Base-by-base conservation (phyloP, 2,329 filamentous ascomycete species). In the Trichoderma brevicompactum region DNA sequence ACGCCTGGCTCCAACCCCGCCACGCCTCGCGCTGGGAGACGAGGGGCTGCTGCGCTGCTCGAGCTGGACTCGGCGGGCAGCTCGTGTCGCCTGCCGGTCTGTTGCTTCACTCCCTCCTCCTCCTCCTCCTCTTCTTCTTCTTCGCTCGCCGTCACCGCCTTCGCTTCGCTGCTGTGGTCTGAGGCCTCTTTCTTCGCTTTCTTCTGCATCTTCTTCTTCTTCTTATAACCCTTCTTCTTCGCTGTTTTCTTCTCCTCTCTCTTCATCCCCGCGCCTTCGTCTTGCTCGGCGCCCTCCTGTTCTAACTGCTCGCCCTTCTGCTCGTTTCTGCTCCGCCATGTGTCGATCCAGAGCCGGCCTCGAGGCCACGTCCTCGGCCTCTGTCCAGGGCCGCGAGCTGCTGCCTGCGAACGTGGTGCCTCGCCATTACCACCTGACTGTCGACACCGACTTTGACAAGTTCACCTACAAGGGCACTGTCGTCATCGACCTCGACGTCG, bases 351-450 rank as follows among this genome's bases (percentile, higher is more conserved):
- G 52, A 44, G 62, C 61, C 44, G 65, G 62, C n/a, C 28, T 55
- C 17, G 65, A 67, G 55, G 67, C 65, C 15, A 23, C 55, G 10
- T 65, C 68, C 59, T 46, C 69, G 19, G 55, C 65, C 19, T 63
- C 52, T 34, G 40, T 63, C 52, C 79, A 74, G 17, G 72, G 70
- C 44, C 89, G 94, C 72, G 91, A 96, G 82, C 89, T 98, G 70
- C 85, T 98, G 72, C 95, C 94, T 60, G 88, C 89, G 79, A 96
- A 97, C 75, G 92, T 97, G 73, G 90, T 94, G 77, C 94, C 94
- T n/a, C 80, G 85, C 44, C 93, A 98, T 81, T 98, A 98, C 80
- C 88, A 96, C 77, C 80, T 98, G 72, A 95, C 92, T 1, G 84
- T 98, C 68, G 95, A 98, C 81, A 93, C 94, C 63, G 87, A 97